A percentile compares a stretch with the other conserved stretches of the same genome.
Conservation (phyloP, 768 basidiomycete species). For the Collybia sp. region DNA sequence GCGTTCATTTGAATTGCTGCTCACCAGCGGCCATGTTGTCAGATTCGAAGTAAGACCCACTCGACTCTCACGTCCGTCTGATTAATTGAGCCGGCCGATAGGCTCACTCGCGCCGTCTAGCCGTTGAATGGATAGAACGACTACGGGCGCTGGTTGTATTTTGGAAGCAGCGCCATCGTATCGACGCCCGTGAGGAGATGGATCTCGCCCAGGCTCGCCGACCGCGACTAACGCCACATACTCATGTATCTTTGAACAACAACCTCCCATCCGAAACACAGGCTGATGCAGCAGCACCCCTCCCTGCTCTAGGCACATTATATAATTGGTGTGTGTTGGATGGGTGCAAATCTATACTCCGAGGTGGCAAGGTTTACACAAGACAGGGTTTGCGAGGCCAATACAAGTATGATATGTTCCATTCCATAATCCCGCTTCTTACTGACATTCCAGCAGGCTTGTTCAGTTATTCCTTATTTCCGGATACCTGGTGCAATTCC, state of each 20-base stretch:
- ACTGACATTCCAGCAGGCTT: slow-evolving; percentile 33
- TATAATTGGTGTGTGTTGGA: slow-evolving; percentile 89
- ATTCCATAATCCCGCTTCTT: background rate
- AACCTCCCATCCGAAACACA: slow-evolving; percentile 47
- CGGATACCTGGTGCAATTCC: slow-evolving; percentile 72
- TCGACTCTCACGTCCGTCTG: background rate
- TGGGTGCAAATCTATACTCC: slow-evolving; percentile 71
- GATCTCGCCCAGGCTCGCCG: slow-evolving; percentile 61
- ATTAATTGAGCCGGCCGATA: slow-evolving; percentile 19
- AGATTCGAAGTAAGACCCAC: slow-evolving; percentile 69
- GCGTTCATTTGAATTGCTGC: slow-evolving; percentile 73
- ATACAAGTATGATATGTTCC: slow-evolving; percentile 58
- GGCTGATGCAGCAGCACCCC: slow-evolving; percentile 44
- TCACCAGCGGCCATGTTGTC: slow-evolving; percentile 63
- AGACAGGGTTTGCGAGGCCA: slow-evolving; percentile 67
- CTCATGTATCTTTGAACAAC: slow-evolving; percentile 34
- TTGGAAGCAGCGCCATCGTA: slow-evolving; percentile 74
- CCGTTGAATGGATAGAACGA: slow-evolving; percentile 82
- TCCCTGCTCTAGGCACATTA: slow-evolving; percentile 55
- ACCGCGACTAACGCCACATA: slow-evolving; percentile 55
- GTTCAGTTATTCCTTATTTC: slow-evolving; percentile 70
- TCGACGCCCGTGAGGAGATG: slow-evolving; percentile 80
- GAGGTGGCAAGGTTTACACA: slow-evolving; percentile 69
- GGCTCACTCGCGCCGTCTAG: slow-evolving; percentile 61
- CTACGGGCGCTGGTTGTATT: slow-evolving; percentile 68